phyloP scores from a whole-genome alignment of 805 yeast species.

The Cephaloascus albidus region DNA sequence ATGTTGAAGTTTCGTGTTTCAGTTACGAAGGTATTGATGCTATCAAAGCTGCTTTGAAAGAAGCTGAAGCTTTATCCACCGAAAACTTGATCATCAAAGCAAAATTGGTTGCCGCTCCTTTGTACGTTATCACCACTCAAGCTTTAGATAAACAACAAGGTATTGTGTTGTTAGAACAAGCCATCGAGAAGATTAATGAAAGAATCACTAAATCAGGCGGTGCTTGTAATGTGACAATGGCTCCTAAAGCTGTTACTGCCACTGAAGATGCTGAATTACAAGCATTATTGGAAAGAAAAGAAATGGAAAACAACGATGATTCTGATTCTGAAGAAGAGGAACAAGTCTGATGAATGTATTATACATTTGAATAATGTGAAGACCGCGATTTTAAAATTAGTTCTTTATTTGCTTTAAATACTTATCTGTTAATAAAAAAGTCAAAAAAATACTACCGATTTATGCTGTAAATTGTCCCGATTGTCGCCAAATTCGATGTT shows the following conservation, averaged over 20 bases:
- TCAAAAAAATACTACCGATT: too few relatives aligned
- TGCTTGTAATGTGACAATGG: slow-evolving; percentile 87
- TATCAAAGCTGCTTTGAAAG: slow-evolving; percentile 76
- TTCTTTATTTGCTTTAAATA: too few relatives aligned
- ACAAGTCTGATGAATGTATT: too few relatives aligned
- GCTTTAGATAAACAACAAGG: slow-evolving; percentile 90
- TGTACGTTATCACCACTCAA: slow-evolving; percentile 88
- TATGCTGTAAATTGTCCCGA: too few relatives aligned
- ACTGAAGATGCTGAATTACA: slow-evolving; percentile 97
- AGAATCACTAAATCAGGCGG: slow-evolving; percentile 73
- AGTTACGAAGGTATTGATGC: slow-evolving; percentile 98
- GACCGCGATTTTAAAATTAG: too few relatives aligned
- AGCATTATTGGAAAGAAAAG: slow-evolving; percentile 89
- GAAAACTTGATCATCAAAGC: slow-evolving; percentile 87
- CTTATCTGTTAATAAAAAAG: too few relatives aligned
- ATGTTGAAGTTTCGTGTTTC: slow-evolving; percentile 95
- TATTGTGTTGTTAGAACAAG: slow-evolving; percentile 64
- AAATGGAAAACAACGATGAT: slow-evolving; percentile 77
- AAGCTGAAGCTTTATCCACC: slow-evolving; percentile 78
- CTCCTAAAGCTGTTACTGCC: slow-evolving; percentile 98
- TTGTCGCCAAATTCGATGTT: too few relatives aligned
- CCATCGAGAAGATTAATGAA: slow-evolving; percentile 68
- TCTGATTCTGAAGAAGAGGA: slow-evolving; percentile 72
- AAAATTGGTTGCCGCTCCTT: slow-evolving; percentile 94
- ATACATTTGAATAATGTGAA: too few relatives aligned